phyloP scores from a whole-genome alignment of 352 stramenopile species.

The Phytophthora capsici region DNA sequence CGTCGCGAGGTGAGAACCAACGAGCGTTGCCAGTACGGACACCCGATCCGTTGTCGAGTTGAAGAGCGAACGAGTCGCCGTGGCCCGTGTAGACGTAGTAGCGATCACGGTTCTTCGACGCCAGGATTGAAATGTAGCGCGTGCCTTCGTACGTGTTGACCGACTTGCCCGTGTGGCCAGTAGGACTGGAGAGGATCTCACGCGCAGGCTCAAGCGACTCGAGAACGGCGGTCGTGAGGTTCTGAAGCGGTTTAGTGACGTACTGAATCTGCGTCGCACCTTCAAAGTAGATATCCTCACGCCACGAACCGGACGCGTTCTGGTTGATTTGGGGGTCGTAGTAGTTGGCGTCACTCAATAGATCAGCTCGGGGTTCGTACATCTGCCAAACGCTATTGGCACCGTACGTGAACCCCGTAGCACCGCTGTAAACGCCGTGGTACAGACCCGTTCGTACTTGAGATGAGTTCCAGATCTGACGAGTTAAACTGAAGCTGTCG shows the following conservation, averaged over 20 bases:
- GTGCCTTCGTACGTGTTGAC: slow-evolving; percentile 1
- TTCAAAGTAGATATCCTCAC: background rate
- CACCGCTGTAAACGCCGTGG: background rate
- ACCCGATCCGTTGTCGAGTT: background rate
- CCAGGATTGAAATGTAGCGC: background rate
- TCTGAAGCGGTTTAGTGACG: background rate
- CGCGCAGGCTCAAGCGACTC: background rate
- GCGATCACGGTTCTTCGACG: background rate
- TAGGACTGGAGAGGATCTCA: background rate
- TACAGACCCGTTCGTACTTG: background rate
- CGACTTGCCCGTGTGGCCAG: background rate
- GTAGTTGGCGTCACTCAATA: background rate
- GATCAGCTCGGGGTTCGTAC: background rate
- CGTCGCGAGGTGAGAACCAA: background rate
- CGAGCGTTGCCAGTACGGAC: background rate
- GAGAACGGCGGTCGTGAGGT: background rate
- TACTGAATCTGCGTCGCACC: background rate
- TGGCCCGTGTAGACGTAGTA: background rate
- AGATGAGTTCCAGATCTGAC: background rate
- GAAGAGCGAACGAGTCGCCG: background rate
- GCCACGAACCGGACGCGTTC: background rate
- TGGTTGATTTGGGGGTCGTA: background rate
- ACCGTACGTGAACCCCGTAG: background rate
- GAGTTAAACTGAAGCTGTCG: background rate
- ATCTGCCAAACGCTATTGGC: background rate